Evolutionary conservation across 257 asterid species (phyloP).

Genomic region (Cruciata laevipes): DNA sequence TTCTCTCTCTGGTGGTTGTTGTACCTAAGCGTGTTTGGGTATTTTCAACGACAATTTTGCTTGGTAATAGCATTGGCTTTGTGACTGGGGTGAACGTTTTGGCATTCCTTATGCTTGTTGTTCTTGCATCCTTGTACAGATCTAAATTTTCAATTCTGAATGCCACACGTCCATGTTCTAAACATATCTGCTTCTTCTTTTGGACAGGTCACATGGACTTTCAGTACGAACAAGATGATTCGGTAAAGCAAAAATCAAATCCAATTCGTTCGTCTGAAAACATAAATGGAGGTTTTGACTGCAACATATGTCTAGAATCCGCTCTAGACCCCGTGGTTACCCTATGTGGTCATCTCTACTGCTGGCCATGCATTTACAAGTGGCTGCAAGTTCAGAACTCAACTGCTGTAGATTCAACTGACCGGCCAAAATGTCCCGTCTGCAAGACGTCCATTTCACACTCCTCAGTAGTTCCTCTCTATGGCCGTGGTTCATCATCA

Average conservation of each 20-base stretch:
- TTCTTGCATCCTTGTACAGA: background rate
- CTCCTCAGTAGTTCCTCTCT: slow-evolving; percentile 72
- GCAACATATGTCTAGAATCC: slow-evolving; percentile 80
- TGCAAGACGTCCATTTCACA: slow-evolving; percentile 63
- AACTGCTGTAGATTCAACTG: slow-evolving; percentile 34
- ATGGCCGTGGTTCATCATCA: slow-evolving; percentile 58
- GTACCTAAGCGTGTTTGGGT: background rate
- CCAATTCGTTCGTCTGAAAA: slow-evolving; percentile 39
- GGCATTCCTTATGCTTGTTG: background rate
- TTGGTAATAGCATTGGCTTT: background rate
- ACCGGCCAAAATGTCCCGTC: slow-evolving; percentile 69
- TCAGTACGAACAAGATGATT: slow-evolving; percentile 36
- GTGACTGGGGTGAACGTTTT: background rate
- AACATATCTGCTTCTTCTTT: background rate
- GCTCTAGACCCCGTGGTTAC: slow-evolving; percentile 80
- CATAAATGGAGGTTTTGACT: slow-evolving; percentile 56
- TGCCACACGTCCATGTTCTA: background rate
- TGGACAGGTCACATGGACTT: slow-evolving; percentile 58
- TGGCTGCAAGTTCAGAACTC: slow-evolving; percentile 69
- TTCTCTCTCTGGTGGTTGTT: slow-evolving; percentile 4
- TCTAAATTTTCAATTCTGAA: too few species aligned
- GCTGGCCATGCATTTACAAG: slow-evolving; percentile 93
- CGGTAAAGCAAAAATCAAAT: slow-evolving; percentile 37
- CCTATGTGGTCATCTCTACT: slow-evolving; percentile 84
- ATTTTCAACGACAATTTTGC: background rate